These are phyloP conservation scores for Boletus insuetus DNA, from an alignment of 768 basidiomycete genomes.

Conservation along the genomic window DNA sequence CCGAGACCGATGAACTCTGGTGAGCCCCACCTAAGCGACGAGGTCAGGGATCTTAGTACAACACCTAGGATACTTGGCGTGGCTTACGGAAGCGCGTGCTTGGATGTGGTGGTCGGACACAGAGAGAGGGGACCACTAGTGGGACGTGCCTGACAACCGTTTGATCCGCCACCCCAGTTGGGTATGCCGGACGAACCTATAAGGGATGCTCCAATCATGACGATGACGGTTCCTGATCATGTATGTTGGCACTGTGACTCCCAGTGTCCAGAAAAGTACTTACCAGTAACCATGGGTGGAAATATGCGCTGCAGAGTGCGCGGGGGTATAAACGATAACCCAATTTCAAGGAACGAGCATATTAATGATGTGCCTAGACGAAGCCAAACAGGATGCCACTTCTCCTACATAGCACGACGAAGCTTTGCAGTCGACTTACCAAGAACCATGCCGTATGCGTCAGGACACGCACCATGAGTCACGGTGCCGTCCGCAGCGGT, in stretches of 20 bases:
- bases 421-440: conserved; percentile 37
- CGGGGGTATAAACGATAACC: conserved; percentile 70
- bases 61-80: background rate
- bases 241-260: background rate
- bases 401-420: background rate
- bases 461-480: conserved; percentile 63
- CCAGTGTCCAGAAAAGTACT: background rate
- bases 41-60: background rate
- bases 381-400: background rate
- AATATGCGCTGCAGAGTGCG: conserved; percentile 63
- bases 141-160: conserved; percentile 62
- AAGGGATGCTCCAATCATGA: conserved; percentile 77
- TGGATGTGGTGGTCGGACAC: conserved; percentile 71
- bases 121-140: conserved; percentile 62
- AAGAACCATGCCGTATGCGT: conserved; percentile 77
- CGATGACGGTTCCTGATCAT: conserved; percentile 62
- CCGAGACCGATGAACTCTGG: conserved; percentile 85
- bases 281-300: conserved; percentile 77
- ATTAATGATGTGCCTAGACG: conserved; percentile 66
- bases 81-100: conserved; percentile 60
- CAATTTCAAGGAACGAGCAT: conserved; percentile 80
- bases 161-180: conserved; percentile 85
- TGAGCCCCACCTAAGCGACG: conserved; percentile 62
- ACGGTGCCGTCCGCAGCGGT: conserved; percentile 56
- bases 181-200: conserved; percentile 71